phyloP scores from a whole-genome alignment of 2,329 filamentous ascomycete genomes.

The Claviceps sp. region DNA sequence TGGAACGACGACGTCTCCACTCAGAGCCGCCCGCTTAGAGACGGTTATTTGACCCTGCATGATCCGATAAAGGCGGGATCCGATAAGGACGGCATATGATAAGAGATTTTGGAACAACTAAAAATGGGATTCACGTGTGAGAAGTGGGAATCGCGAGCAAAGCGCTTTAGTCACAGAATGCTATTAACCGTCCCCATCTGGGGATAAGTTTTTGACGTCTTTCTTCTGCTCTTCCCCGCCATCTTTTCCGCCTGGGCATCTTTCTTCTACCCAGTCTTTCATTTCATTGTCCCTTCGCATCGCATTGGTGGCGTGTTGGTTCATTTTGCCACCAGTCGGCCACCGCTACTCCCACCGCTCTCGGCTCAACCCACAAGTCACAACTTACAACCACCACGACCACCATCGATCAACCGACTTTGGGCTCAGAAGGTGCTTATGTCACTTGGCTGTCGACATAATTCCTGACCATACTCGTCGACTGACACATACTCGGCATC shows the following conservation, averaged over 20 bases:
- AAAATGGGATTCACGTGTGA: not conserved
- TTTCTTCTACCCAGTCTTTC: not conserved
- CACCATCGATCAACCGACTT: not conserved
- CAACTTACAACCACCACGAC: not conserved
- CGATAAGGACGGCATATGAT: not conserved
- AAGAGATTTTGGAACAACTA: not conserved
- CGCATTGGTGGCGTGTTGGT: not conserved
- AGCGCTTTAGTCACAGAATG: not conserved
- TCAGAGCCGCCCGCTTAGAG: no score
- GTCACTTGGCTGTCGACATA: not conserved
- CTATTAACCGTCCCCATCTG: not conserved
- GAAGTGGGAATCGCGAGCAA: not conserved
- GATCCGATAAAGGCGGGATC: constrained; percentile 4
- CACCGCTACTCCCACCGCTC: no score
- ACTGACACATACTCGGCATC: not conserved
- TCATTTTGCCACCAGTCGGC: not conserved
- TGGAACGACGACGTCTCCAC: no score
- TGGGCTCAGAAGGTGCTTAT: not conserved
- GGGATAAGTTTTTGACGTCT: no score
- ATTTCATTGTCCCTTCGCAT: not conserved
- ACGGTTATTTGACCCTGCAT: not conserved
- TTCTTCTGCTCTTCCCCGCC: not conserved
- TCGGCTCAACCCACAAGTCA: no score
- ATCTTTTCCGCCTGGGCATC: not conserved
- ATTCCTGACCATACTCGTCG: not conserved